Conservation (phyloP, 75 land plant species). For the Pseudotsuga menziesii region DNA sequence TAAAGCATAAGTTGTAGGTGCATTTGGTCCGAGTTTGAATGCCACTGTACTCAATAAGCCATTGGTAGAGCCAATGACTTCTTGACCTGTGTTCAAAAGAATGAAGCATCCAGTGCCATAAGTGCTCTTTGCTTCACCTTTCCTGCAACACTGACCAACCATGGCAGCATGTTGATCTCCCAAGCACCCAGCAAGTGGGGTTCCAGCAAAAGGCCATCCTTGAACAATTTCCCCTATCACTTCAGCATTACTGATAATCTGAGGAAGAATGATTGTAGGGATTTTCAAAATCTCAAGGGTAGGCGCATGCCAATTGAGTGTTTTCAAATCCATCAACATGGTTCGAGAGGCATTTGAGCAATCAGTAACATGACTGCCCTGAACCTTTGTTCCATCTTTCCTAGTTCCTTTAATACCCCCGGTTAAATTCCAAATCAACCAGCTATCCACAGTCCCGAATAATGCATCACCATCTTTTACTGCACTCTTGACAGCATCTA, state of each 20-base stretch:
- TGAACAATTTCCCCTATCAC: constrained; percentile 58
- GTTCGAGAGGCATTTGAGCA: constrained; percentile 96
- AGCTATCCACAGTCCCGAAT: constrained; percentile 96
- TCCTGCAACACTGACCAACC: constrained; percentile 86
- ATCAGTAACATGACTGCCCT: constrained; percentile 89
- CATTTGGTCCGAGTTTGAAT: constrained; percentile 83
- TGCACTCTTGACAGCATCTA: constrained; percentile 75
- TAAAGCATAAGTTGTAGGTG: constrained; percentile 81
- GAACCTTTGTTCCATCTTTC: constrained; percentile 4
- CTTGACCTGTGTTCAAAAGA: constrained; percentile 66
- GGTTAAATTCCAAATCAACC: constrained; percentile 98
- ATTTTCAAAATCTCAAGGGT: constrained; percentile 65
- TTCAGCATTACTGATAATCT: constrained; percentile 88
- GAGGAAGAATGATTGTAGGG: constrained; percentile 61
- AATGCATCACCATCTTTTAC: constrained; percentile 71
- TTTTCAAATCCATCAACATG: constrained; percentile 90
- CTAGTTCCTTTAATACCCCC: constrained; percentile 43
- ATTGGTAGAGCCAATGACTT: constrained; percentile 60
- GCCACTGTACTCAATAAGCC: constrained; percentile 85
- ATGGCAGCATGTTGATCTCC: constrained; percentile 99
- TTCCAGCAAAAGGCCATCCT: constrained; percentile 79
- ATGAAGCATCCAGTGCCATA: constrained; percentile 99
- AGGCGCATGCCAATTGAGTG: constrained; percentile 75
- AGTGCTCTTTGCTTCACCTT: constrained; percentile 96
- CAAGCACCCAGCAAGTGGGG: constrained; percentile 86